Conservation (phyloP, 1,284 basidiomycete genomes). For the Apiotrichum mycotoxinovorans region DNA sequence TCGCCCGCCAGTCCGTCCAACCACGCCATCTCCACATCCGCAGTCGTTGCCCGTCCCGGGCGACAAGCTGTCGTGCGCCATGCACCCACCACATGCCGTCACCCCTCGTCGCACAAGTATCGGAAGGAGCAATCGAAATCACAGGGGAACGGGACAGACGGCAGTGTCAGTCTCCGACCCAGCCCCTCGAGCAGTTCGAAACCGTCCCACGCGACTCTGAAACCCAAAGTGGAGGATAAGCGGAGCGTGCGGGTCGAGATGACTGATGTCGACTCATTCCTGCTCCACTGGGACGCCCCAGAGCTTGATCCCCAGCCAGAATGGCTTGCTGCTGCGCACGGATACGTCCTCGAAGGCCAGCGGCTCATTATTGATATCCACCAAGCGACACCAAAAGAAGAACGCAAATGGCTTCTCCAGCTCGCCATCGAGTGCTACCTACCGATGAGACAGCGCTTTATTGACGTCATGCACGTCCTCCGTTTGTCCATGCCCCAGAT, state of each 20-base stretch:
- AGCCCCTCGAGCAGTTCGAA: no score
- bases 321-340: not conserved
- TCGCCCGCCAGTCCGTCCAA: no score
- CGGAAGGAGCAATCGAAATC: no score
- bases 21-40: no score
- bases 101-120: no score
- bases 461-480: not conserved
- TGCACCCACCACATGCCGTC: no score
- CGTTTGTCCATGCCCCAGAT: not conserved
- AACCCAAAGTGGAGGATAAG: not conserved
- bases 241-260: not conserved
- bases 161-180: no score
- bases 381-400: not conserved
- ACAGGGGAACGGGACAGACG: no score
- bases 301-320: not conserved
- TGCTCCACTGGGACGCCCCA: not conserved
- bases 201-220: no score
- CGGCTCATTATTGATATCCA: conserved; percentile 1
- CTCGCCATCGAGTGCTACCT: not conserved
- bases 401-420: not conserved
- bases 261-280: not conserved
- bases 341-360: not conserved
- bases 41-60: no score
- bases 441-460: not conserved
- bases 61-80: no score